Conservation (phyloP, 2,329 filamentous ascomycete genomes). For the Coniochaeta hoffmannii region DNA sequence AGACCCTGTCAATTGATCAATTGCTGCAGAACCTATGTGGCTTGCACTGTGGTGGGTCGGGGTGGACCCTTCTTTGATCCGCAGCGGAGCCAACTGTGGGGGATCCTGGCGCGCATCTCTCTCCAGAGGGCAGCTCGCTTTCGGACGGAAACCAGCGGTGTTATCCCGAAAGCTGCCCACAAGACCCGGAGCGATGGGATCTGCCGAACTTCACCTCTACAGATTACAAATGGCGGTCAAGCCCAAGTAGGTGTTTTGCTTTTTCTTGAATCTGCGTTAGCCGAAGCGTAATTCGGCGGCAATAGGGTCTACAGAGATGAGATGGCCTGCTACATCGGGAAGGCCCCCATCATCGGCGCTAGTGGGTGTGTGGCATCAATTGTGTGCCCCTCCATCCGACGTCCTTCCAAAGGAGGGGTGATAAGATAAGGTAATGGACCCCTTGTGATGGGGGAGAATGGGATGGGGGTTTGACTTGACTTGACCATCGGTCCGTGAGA, state of each 20-base stretch:
- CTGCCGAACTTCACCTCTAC: not conserved
- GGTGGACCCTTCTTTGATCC: not conserved
- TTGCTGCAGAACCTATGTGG: not conserved
- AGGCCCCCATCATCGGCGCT: not conserved
- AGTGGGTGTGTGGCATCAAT: not conserved
- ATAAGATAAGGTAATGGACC: slow-evolving; percentile 12
- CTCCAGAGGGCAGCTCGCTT: not conserved
- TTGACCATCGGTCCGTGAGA: not conserved
- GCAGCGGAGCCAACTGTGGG: not conserved
- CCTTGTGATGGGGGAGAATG: not conserved
- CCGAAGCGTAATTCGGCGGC: not conserved
- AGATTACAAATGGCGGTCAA: not conserved
- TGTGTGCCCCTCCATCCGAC: slow-evolving; percentile 7
- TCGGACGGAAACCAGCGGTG: not conserved
- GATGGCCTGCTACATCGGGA: not conserved
- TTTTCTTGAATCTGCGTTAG: not conserved
- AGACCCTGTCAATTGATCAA: not conserved
- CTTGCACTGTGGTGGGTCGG: not conserved
- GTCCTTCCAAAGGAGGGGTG: slow-evolving; percentile 9
- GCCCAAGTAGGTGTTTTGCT: not conserved
- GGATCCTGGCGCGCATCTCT: not conserved
- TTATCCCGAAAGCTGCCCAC: not conserved
- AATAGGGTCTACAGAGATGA: not conserved
- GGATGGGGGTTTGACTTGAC: not conserved
- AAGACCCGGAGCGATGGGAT: not conserved